A percentile compares a stretch with the other conserved stretches of the same genome.
phyloP scores from a whole-genome alignment of 164 flowering plant species.

The Stephania yunnanensis region DNA sequence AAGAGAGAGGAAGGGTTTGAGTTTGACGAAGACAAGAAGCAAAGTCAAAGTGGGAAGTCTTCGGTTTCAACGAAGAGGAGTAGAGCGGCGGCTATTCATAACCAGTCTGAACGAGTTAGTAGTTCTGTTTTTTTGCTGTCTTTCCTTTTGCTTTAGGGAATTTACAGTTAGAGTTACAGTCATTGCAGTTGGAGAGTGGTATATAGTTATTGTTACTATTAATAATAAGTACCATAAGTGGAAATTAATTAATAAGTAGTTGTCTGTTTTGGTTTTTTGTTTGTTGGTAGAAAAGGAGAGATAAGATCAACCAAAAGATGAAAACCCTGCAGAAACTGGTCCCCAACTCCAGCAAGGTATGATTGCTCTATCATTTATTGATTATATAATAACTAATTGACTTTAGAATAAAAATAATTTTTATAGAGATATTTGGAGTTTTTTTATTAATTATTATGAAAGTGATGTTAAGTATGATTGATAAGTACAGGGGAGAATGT shows the following conservation, averaged over 20 bases:
- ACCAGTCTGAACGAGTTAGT: conserved; percentile 82
- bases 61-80: conserved; percentile 59
- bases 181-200: background rate
- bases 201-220: background rate
- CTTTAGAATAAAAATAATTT: background rate
- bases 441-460: background rate
- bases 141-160: too few species aligned
- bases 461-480: background rate
- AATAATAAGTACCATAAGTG: background rate
- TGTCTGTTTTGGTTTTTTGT: background rate
- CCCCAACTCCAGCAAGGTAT: conserved; percentile 88
- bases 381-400: background rate
- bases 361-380: background rate
- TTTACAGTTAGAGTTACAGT: background rate
- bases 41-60: conserved; percentile 33
- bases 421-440: background rate
- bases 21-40: conserved; percentile 32
- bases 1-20: conserved; percentile 31
- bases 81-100: conserved; percentile 80
- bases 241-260: background rate
- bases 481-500: background rate
- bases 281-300: conserved; percentile 74
- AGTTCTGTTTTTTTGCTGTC: background rate
- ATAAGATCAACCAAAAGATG: conserved; percentile 84
- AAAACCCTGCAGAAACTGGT: conserved; percentile 84